Evolutionary conservation across 768 basidiomycete species (phyloP), one percentile per base, ranked within the genome.

Genomic region (Boletus tomentosulus): DNA sequence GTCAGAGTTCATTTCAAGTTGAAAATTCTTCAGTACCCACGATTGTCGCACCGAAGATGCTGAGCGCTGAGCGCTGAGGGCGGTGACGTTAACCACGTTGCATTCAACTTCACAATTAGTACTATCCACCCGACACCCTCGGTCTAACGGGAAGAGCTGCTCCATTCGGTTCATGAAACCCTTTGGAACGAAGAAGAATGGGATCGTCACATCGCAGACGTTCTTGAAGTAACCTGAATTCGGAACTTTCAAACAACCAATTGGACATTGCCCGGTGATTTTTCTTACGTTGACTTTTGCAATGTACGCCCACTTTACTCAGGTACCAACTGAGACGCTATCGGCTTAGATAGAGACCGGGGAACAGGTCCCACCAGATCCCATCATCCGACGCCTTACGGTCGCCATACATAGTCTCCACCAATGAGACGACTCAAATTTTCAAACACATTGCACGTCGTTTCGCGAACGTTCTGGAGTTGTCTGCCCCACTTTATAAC

Each of bases 251-350:
- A 11, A 39, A 39, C 43, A 9, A 16, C 27, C n/a, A n/a, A n/a
- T 19, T 49, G 27, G 27, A 28, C 28, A 39, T 31, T n/a, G 24
- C 2, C 25, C 38, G 27, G 48, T 7, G 19, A 49, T 30, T 38
- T 30, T 51, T 34, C 24, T 45, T 46, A 33, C 50, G 54, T 55
- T 33, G 25, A 12, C 1, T 11, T 24, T 31, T n/a, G 4, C 34
- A 6, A 2, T 35, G 19, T 19, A 35, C 33, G 25, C 6, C 13
- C n/a, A 24, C n/a, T 37, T 22, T 33, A 31, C n/a, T 28, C 39
- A 50, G 48, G 48, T 41, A 50, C 48, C 27, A 42, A 41, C 48
- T 50, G 38, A 50, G 48, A 42, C 22, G 13, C 15, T 30, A 35
- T 46, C 56, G 44, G 48, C 27, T 31, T 27, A 13, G 28, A 31